Evolutionary conservation across 345 rosid species (phyloP).

Genomic region (Camelina hispida): DNA sequence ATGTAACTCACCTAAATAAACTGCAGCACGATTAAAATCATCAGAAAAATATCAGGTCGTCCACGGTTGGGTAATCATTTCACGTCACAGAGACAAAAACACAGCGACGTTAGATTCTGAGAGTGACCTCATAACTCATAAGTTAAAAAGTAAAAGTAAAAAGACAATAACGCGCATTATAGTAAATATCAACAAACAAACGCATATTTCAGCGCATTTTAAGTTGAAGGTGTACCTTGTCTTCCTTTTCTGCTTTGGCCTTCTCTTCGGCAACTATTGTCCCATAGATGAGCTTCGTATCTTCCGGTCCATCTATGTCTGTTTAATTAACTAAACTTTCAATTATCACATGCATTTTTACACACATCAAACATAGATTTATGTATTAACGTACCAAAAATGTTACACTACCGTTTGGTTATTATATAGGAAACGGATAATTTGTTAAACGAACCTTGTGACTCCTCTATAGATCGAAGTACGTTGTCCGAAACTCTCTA

Average conservation of each 20-base stretch:
- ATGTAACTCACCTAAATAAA: conserved; percentile 76
- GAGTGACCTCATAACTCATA: conserved; percentile 8
- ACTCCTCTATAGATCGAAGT: conserved; percentile 92
- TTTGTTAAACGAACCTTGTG: conserved; percentile 57
- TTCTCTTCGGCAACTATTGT: conserved; percentile 91
- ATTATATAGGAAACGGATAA: neutral
- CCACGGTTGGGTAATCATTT: conserved; percentile 63
- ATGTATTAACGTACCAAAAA: neutral
- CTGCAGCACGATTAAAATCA: conserved; percentile 56
- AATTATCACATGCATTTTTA: neutral
- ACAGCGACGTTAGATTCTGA: conserved; percentile 40
- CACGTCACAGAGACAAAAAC: conserved; percentile 52
- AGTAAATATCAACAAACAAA: conserved; percentile 36
- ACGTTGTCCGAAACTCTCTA: conserved; percentile 85
- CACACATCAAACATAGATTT: neutral
- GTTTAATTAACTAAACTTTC: neutral
- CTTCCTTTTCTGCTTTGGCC: conserved; percentile 93
- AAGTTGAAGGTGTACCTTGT: conserved; percentile 63
- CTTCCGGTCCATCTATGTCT: conserved; percentile 97
- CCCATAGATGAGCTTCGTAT: conserved; percentile 97
- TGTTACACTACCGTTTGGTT: neutral
- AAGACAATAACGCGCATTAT: conserved; percentile 24
- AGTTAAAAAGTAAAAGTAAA: neutral
- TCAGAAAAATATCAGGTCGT: conserved; percentile 36
- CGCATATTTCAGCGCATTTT: conserved; percentile 31